A percentile compares a stretch with the other conserved stretches of the same genome.
phyloP scores from a whole-genome alignment of 495 filamentous ascomycete species.

The Chaetomidium leptoderma region DNA sequence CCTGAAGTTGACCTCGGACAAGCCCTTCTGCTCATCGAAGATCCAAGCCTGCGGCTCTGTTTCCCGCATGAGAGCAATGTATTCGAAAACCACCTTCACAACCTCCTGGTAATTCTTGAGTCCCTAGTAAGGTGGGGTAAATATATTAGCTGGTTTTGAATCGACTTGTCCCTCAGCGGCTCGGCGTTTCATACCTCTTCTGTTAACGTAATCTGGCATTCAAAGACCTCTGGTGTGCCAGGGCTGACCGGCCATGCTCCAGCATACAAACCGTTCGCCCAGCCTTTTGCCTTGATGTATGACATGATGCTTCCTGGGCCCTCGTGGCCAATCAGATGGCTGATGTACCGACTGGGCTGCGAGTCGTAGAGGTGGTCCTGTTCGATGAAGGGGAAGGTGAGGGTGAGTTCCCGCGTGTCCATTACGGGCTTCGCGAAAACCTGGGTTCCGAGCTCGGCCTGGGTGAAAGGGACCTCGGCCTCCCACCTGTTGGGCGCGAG shows the following conservation, averaged over 20 bases:
- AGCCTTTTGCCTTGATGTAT: slow-evolving; percentile 91
- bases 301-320: slow-evolving; percentile 94
- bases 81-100: slow-evolving; percentile 85
- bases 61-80: slow-evolving; percentile 81
- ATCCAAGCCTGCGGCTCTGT: slow-evolving; percentile 86
- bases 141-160: no score
- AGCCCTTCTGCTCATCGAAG: slow-evolving; percentile 80
- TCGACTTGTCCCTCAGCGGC: neutral
- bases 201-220: slow-evolving; percentile 73
- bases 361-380: slow-evolving; percentile 78
- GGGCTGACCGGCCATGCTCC: slow-evolving; percentile 74
- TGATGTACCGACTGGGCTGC: slow-evolving; percentile 85
- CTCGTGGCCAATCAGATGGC: slow-evolving; percentile 93
- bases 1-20: slow-evolving; percentile 88
- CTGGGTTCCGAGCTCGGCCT: slow-evolving; percentile 68
- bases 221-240: slow-evolving; percentile 75
- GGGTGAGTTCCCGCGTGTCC: slow-evolving; percentile 78
- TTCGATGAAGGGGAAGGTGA: slow-evolving; percentile 86
- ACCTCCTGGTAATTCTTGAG: slow-evolving; percentile 81
- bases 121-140: slow-evolving; percentile 34
- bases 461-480: slow-evolving; percentile 60
- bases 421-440: slow-evolving; percentile 95
- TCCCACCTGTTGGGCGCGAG: slow-evolving; percentile 80
- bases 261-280: slow-evolving; percentile 83
- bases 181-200: slow-evolving; percentile 56